A percentile compares a stretch with the other conserved stretches of the same genome.
These are phyloP conservation scores for Terana coerulea DNA, from an alignment of 768 basidiomycete genomes.

Conservation along the genomic window DNA sequence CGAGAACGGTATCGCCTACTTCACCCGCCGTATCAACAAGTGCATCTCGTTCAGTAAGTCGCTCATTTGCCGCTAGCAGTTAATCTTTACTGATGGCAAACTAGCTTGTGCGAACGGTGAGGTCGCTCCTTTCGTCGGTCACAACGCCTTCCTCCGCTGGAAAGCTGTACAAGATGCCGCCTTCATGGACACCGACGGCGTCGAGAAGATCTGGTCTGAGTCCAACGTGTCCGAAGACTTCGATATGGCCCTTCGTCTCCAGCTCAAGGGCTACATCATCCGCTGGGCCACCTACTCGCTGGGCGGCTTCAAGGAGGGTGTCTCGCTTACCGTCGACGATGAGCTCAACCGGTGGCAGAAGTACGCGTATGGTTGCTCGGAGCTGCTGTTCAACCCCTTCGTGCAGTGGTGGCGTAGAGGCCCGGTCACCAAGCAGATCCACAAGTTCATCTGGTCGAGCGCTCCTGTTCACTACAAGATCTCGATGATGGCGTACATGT, in stretches of 20 bases:
- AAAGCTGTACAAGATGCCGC: constrained; percentile 54
- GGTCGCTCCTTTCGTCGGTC: constrained; percentile 43
- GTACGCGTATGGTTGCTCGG: constrained; percentile 74
- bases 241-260: constrained; percentile 60
- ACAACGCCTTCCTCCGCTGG: constrained; percentile 56
- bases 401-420: constrained; percentile 75
- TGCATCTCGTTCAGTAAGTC: constrained; percentile 33
- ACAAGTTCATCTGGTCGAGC: constrained; percentile 67
- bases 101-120: constrained; percentile 38
- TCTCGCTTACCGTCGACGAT: constrained; percentile 84
- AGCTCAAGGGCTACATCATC: constrained; percentile 47
- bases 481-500: constrained; percentile 54
- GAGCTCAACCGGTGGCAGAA: constrained; percentile 94
- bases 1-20: constrained; percentile 45
- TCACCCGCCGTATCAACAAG: constrained; percentile 46
- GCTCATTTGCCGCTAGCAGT: not conserved
- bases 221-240: constrained; percentile 67
- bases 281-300: constrained; percentile 82
- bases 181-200: constrained; percentile 47
- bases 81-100: not conserved
- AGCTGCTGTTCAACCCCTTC: constrained; percentile 77
- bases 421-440: constrained; percentile 77
- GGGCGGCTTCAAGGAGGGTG: constrained; percentile 88
- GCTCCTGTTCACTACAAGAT: constrained; percentile 50
- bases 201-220: constrained; percentile 63